phyloP scores from a whole-genome alignment of 768 basidiomycete genomes.

The Coprinellus aureogranulatus region DNA sequence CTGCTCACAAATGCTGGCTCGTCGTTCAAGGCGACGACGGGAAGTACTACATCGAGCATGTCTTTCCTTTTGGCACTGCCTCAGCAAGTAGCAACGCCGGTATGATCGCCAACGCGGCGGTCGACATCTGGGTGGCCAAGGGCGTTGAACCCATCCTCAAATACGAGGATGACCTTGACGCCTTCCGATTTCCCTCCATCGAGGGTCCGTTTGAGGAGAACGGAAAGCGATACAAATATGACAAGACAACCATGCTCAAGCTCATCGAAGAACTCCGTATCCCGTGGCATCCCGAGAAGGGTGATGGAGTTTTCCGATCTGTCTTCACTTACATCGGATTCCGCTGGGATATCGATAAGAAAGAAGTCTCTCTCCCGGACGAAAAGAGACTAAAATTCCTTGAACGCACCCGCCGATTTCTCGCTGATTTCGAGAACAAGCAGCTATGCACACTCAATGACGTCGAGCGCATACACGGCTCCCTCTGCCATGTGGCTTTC shows the following conservation, averaged over 20 bases:
- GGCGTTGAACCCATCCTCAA: constrained; percentile 13
- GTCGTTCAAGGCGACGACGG: constrained; percentile 15
- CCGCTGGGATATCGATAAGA: constrained; percentile 22
- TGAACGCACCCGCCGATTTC: constrained; percentile 9
- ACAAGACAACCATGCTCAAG: background rate
- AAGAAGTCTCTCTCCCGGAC: constrained; percentile 25
- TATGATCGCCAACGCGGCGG: constrained; percentile 14
- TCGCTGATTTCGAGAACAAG: background rate
- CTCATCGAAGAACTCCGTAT: background rate
- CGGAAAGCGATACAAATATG: background rate
- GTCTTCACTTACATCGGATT: constrained; percentile 28
- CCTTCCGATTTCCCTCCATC: background rate
- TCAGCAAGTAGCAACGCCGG: constrained; percentile 22
- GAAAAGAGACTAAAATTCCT: constrained; percentile 27
- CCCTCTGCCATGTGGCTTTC: constrained; percentile 31
- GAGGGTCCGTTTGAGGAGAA: background rate
- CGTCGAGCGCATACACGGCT: constrained; percentile 23
- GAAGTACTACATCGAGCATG: constrained; percentile 20
- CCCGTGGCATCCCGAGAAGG: constrained; percentile 26
- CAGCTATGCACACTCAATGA: constrained; percentile 9
- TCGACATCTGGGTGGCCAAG: constrained; percentile 20
- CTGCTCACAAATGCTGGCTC: constrained; percentile 27
- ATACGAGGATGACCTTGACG: constrained; percentile 13
- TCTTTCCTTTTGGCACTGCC: constrained; percentile 20
- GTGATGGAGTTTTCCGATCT: constrained; percentile 14